Evolutionary conservation across 768 basidiomycete species (phyloP), one percentile per base, ranked within the genome.

Genomic region (Mycena venus): DNA sequence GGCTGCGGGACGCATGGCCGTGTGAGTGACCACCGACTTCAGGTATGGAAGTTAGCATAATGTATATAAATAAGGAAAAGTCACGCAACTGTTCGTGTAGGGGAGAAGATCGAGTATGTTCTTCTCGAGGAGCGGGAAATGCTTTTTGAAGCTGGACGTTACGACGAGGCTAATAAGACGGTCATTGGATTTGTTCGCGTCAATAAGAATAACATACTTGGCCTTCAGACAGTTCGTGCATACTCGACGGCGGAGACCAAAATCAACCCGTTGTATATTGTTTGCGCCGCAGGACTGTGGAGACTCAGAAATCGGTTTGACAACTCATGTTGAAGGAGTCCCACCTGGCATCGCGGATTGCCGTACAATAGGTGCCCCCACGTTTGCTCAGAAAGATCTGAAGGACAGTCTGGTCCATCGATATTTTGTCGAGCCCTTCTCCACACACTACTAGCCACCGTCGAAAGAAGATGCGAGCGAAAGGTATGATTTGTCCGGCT

Each of bases 1-100:
- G 78, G 61, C 82, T 84, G 3, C 31, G 66, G 12, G 79, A 80
- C 7, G 75, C 56, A 58, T 79, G 72, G 1, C 80, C 80, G 70
- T 81, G 80, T 4, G 79, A 34, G 80, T 81, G 80, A 14, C 80
- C 82, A 29, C 81, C 80, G 34, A 80, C 84, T 85, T 71, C n/a
- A 29, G 25, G 29, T 19, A 19, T n/a, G n/a, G n/a, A 40, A 29
- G n/a, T 72, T 4, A 72, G 66, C 34, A 0, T 27, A 17, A 12
- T 21, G 27, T 5, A 21, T 6, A 51, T 17, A 70, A 27, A 4
- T 44, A 11, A 8, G 38, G 31, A 10, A 32, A 47, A 47, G 42
- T 11, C 38, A 49, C 40, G 61, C 64, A 74, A 86, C 85, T 67
- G 36, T 83, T 78, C 1, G 84, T 85, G 68, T 82, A 76, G 5